A percentile compares a stretch with the other conserved stretches of the same genome.
Conservation (phyloP, 2,329 filamentous ascomycete genomes). For the Shiraia sp. region DNA sequence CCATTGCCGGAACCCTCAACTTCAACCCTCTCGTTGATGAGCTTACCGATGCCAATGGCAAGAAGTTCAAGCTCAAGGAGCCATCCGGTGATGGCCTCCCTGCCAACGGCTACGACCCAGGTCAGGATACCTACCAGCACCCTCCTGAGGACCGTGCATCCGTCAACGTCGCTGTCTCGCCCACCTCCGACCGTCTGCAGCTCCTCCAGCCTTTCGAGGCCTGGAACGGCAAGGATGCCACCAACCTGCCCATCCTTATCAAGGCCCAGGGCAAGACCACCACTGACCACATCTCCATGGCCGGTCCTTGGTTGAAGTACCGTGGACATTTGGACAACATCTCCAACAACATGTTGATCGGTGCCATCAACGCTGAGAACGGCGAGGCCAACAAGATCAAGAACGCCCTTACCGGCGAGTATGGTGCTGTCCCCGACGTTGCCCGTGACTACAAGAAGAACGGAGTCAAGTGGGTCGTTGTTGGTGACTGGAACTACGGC, state of each 20-base stretch:
- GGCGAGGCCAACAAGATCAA: slow-evolving; percentile 96
- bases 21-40: slow-evolving; percentile 96
- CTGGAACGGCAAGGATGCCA: slow-evolving; percentile 92
- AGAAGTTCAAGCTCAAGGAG: slow-evolving; percentile 85
- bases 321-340: slow-evolving; percentile 99
- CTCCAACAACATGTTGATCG: slow-evolving; percentile 99
- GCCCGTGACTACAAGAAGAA: slow-evolving; percentile 99
- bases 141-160: slow-evolving; percentile 77
- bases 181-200: slow-evolving; percentile 91
- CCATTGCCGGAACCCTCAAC: slow-evolving; percentile 79
- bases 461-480: slow-evolving; percentile 93
- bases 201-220: slow-evolving; percentile 80
- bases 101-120: slow-evolving; percentile 80
- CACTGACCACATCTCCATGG: slow-evolving; percentile 97
- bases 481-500: slow-evolving; percentile 99
- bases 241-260: slow-evolving; percentile 86
- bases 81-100: slow-evolving; percentile 85
- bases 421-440: slow-evolving; percentile 86
- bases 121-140: slow-evolving; percentile 92
- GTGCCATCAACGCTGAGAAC: slow-evolving; percentile 94
- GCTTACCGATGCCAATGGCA: slow-evolving; percentile 93
- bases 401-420: slow-evolving; percentile 84
- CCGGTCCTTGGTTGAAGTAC: slow-evolving; percentile 97
- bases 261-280: slow-evolving; percentile 97
- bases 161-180: slow-evolving; percentile 81